Conservation (phyloP, 345 rosid species). For the Diplotaxis tenuifolia region DNA sequence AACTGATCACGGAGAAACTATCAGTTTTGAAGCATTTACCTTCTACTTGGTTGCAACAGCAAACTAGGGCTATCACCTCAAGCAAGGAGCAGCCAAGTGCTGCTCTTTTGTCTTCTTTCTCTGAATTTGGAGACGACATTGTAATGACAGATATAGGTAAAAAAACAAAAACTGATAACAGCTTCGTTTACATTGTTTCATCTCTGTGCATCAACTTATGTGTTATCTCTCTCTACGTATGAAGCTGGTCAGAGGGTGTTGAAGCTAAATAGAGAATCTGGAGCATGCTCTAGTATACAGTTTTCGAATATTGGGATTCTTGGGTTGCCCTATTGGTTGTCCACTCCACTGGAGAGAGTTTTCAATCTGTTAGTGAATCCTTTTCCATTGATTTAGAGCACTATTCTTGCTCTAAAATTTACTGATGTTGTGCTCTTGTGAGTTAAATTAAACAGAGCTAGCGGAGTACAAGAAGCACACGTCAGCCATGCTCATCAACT, state of each 20-base stretch:
- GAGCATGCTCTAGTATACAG: slow-evolving; percentile 55
- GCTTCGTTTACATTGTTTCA: slow-evolving; percentile 9
- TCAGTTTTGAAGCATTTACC: slow-evolving; percentile 63
- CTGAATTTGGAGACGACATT: slow-evolving; percentile 48
- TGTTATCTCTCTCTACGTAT: background rate
- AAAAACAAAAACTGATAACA: slow-evolving; percentile 6
- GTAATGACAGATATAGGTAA: slow-evolving; percentile 71
- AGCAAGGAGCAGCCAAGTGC: slow-evolving; percentile 40
- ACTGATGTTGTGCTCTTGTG: slow-evolving; percentile 1
- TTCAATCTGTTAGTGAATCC: slow-evolving; percentile 59
- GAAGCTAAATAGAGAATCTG: slow-evolving; percentile 58
- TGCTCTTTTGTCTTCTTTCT: slow-evolving; percentile 57
- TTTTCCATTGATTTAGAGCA: background rate
- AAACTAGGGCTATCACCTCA: slow-evolving; percentile 39
- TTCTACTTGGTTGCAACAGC: slow-evolving; percentile 51
- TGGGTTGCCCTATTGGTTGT: slow-evolving; percentile 87
- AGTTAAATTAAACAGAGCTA: slow-evolving; percentile 49
- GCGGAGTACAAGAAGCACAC: slow-evolving; percentile 42
- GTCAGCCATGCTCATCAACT: slow-evolving; percentile 53
- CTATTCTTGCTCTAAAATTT: slow-evolving; percentile 2
- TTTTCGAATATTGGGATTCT: slow-evolving; percentile 73
- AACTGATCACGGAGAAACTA: slow-evolving; percentile 55
- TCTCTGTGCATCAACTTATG: slow-evolving; percentile 10
- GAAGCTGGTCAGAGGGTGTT: slow-evolving; percentile 75
- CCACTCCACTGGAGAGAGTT: slow-evolving; percentile 64